These are phyloP conservation scores for Myxozyma geophila DNA, from an alignment of 805 yeast genomes.

Conservation along the genomic window DNA sequence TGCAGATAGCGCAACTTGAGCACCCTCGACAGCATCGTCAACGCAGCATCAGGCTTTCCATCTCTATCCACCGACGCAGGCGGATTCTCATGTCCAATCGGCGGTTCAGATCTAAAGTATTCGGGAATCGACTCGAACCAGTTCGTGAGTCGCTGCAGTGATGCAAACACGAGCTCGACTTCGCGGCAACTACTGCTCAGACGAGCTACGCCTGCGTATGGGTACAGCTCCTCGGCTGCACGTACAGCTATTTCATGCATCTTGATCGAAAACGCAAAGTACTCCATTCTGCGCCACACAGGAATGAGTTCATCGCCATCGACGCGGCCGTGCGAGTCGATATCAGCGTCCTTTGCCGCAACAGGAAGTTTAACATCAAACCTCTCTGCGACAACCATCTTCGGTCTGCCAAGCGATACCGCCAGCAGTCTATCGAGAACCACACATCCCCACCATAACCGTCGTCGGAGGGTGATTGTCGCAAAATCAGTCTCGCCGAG, in stretches of 20 bases:
- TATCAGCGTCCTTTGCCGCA: conserved; percentile 38
- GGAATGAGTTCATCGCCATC: background rate
- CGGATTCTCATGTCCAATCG: background rate
- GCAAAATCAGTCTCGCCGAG: conserved; percentile 32
- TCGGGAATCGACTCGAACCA: background rate
- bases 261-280: background rate
- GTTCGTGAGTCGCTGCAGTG: background rate
- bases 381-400: conserved; percentile 37
- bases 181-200: background rate
- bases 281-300: background rate
- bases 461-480: conserved; percentile 40
- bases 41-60: background rate
- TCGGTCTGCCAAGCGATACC: conserved; percentile 42
- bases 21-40: conserved; percentile 3
- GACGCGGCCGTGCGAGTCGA: conserved; percentile 7
- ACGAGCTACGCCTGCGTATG: background rate
- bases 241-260: background rate
- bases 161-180: background rate
- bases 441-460: conserved; percentile 43
- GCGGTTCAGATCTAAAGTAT: background rate
- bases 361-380: conserved; percentile 35
- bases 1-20: conserved; percentile 4
- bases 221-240: background rate
- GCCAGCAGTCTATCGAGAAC: conserved; percentile 40
- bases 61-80: conserved; percentile 1